Conservation (phyloP, 345 rosid species). For the Fremontodendron californicum region DNA sequence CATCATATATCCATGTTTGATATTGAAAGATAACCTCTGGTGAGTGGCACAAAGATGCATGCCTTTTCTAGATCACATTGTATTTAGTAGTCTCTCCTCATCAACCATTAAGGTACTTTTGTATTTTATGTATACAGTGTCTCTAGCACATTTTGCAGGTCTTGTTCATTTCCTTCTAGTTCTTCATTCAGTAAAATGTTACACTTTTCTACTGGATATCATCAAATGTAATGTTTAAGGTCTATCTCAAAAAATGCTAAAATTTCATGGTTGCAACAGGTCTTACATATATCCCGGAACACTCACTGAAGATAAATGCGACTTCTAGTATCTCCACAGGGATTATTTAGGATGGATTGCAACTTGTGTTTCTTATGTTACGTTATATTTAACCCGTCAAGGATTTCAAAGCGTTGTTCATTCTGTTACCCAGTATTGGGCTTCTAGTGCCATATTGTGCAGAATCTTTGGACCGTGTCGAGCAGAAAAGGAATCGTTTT, state of each 20-base stretch:
- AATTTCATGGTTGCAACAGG: conserved; percentile 44
- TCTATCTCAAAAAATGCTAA: not conserved
- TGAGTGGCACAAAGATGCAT: not conserved
- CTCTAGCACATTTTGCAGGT: not conserved
- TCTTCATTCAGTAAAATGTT: not conserved
- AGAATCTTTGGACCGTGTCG: conserved; percentile 1
- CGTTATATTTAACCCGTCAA: not conserved
- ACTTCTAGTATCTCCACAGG: conserved; percentile 81
- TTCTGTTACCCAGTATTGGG: conserved; percentile 1
- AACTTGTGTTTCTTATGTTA: not conserved
- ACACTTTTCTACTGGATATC: not conserved
- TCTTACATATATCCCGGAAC: conserved; percentile 80
- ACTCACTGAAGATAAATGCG: conserved; percentile 84
- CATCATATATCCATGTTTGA: not conserved
- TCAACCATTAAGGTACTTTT: not conserved
- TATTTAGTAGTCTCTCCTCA: not conserved
- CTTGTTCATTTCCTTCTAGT: not conserved
- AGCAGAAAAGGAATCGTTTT: not conserved
- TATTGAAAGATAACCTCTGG: not conserved
- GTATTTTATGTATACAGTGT: not conserved
- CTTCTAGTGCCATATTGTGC: not conserved
- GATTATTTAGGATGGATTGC: conserved; percentile 38
- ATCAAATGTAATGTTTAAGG: not conserved
- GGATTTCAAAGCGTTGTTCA: not conserved
- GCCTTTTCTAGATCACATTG: not conserved